phyloP scores from a whole-genome alignment of 2,329 filamentous ascomycete species.

The Lecanicillium sp. region DNA sequence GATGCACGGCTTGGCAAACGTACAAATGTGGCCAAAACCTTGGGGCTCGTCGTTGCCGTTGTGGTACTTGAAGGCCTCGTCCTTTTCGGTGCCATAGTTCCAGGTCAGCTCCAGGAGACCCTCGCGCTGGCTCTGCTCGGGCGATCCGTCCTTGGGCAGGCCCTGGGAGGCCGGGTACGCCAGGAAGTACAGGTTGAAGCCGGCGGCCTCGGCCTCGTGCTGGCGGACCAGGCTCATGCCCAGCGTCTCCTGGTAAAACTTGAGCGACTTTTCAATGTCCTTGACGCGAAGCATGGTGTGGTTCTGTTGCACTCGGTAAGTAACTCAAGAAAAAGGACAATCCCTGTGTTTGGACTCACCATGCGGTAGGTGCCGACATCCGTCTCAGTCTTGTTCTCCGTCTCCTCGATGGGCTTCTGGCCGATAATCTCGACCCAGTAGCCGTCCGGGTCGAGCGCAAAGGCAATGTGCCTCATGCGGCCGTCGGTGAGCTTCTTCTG shows the following conservation, averaged over 20 bases:
- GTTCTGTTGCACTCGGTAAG: constrained; percentile 50
- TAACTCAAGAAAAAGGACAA: too few relatives aligned
- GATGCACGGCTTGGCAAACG: too few relatives aligned
- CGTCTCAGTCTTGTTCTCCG: constrained; percentile 63
- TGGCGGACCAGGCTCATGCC: constrained; percentile 81
- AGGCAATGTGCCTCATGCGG: constrained; percentile 80
- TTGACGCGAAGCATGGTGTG: constrained; percentile 96
- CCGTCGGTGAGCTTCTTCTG: constrained; percentile 93
- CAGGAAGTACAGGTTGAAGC: constrained; percentile 90
- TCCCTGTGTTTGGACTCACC: constrained; percentile 30
- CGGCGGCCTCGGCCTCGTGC: constrained; percentile 57
- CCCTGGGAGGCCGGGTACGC: constrained; percentile 61
- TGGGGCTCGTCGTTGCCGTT: constrained; percentile 87
- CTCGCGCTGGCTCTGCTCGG: constrained; percentile 59
- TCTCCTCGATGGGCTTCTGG: constrained; percentile 63
- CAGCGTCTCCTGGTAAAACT: constrained; percentile 78
- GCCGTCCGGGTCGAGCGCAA: constrained; percentile 79
- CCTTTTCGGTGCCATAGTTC: constrained; percentile 78
- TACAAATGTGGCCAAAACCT: constrained; percentile 90
- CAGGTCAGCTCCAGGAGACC: constrained; percentile 87
- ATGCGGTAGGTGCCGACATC: constrained; percentile 69
- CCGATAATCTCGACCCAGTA: constrained; percentile 84
- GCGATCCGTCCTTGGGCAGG: constrained; percentile 33
- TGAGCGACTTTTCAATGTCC: constrained; percentile 62
- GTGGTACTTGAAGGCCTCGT: constrained; percentile 78